Percentiles rank a stretch among this genome's conserved stretches.
phyloP scores from a whole-genome alignment of 176 grass and related monocot genomes.

The Carex kokanica region DNA sequence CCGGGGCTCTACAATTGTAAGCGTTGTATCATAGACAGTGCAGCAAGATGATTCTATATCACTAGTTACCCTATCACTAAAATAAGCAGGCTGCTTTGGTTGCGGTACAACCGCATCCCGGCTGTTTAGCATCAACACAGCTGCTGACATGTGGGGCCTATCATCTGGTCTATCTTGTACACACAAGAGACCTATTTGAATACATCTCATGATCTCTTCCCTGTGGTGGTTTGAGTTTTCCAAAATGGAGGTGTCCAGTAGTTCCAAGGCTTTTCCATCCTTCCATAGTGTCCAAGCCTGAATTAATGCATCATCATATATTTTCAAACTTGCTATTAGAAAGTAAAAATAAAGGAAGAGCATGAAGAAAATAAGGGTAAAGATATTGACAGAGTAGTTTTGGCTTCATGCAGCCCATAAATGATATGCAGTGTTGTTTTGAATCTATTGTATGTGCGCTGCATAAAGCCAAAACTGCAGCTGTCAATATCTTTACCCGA shows the following conservation, averaged over 20 bases:
- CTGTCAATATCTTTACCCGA: not conserved
- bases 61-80: constrained; percentile 28
- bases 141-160: constrained; percentile 55
- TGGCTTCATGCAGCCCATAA: too few species aligned
- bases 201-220: constrained; percentile 46
- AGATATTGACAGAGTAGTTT: too few species aligned
- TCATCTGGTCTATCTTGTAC: constrained; percentile 70
- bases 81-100: constrained; percentile 52
- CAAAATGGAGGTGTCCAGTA: constrained; percentile 30
- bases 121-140: constrained; percentile 59
- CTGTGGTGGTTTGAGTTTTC: constrained; percentile 14
- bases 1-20: constrained; percentile 58
- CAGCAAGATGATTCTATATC: constrained; percentile 34
- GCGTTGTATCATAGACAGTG: constrained; percentile 44
- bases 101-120: constrained; percentile 25
- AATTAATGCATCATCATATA: not conserved
- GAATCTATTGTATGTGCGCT: too few species aligned
- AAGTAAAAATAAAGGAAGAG: not conserved
- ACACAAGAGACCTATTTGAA: constrained; percentile 69
- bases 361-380: too few species aligned
- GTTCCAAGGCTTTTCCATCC: constrained; percentile 35
- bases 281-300: constrained; percentile 64
- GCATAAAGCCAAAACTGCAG: too few species aligned
- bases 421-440: too few species aligned
- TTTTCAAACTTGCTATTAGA: not conserved